Conservation (phyloP, 176 grass and related monocot species). For the Oryza coarctata region DNA sequence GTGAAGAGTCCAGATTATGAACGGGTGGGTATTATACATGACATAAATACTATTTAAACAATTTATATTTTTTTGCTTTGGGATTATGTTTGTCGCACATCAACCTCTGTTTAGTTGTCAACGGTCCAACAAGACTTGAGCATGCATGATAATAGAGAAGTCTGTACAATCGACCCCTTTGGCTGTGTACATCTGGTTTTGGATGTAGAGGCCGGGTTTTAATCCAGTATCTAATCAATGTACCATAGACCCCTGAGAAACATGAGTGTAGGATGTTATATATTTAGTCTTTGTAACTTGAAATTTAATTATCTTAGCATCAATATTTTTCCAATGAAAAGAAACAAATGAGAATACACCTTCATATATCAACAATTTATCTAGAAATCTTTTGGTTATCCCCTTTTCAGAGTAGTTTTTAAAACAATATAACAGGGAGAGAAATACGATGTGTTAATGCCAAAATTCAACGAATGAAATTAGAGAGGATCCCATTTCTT, state of each 20-base stretch:
- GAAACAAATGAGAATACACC: neutral
- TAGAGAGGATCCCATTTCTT: neutral
- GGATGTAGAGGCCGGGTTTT: too few species aligned
- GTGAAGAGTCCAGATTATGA: constrained; percentile 93
- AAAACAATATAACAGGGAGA: neutral
- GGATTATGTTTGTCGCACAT: neutral
- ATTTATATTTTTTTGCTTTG: constrained; percentile 7
- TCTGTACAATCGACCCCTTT: too few species aligned
- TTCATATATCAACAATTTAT: neutral
- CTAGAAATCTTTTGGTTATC: neutral
- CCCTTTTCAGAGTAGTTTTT: neutral
- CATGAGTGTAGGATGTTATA: too few species aligned
- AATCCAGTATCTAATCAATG: too few species aligned
- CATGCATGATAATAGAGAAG: too few species aligned
- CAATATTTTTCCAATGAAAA: too few species aligned
- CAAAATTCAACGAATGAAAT: neutral
- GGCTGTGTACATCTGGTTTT: too few species aligned
- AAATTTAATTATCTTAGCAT: too few species aligned
- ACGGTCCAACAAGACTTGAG: neutral
- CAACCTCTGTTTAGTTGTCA: neutral
- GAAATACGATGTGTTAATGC: neutral
- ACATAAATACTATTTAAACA: neutral
- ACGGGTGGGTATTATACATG: constrained; percentile 40
- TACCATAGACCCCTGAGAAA: too few species aligned
- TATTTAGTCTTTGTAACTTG: too few species aligned